A percentile compares a stretch with the other conserved stretches of the same genome.
These are phyloP conservation scores for Solanum paucissectum DNA, from an alignment of 257 asterid species.

Conservation along the genomic window DNA sequence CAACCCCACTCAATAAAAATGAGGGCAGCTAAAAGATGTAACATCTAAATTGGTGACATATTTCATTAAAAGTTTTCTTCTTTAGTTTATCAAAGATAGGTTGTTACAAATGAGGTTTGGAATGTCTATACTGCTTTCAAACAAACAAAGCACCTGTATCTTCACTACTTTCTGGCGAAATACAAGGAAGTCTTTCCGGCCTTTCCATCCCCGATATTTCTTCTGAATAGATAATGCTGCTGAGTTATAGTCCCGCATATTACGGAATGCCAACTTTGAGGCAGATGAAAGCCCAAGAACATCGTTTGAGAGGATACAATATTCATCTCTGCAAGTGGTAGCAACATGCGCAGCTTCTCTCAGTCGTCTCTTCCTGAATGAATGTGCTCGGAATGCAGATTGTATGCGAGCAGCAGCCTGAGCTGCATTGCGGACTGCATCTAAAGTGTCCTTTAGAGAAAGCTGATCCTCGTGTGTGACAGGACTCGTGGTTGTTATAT, in stretches of 20 bases:
- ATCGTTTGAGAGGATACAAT: slow-evolving; percentile 25
- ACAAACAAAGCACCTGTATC: slow-evolving; percentile 60
- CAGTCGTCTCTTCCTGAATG: slow-evolving; percentile 72
- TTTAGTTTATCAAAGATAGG: background rate
- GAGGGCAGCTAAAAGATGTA: background rate
- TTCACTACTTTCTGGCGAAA: slow-evolving; percentile 86
- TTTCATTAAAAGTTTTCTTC: background rate
- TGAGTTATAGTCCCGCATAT: slow-evolving; percentile 42
- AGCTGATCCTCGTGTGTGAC: slow-evolving; percentile 45
- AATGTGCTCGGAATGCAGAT: slow-evolving; percentile 95
- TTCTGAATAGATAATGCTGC: slow-evolving; percentile 92
- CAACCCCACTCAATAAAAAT: background rate
- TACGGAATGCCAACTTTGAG: slow-evolving; percentile 51
- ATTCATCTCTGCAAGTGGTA: slow-evolving; percentile 38
- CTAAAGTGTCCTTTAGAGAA: slow-evolving; percentile 60
- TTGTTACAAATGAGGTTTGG: background rate
- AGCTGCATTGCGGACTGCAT: slow-evolving; percentile 79
- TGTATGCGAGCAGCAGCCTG: slow-evolving; percentile 98
- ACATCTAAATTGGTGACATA: background rate
- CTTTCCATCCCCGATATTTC: slow-evolving; percentile 87
- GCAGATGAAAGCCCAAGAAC: slow-evolving; percentile 51
- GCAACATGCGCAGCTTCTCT: slow-evolving; percentile 23
- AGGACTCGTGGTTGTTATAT: slow-evolving; percentile 27
- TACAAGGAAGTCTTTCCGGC: slow-evolving; percentile 72
- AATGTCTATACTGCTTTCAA: background rate